Evolutionary conservation across 2,329 filamentous ascomycete genomes (phyloP), one percentile per base, ranked within the genome.

Genomic region (Verticillium zaregamsianum): DNA sequence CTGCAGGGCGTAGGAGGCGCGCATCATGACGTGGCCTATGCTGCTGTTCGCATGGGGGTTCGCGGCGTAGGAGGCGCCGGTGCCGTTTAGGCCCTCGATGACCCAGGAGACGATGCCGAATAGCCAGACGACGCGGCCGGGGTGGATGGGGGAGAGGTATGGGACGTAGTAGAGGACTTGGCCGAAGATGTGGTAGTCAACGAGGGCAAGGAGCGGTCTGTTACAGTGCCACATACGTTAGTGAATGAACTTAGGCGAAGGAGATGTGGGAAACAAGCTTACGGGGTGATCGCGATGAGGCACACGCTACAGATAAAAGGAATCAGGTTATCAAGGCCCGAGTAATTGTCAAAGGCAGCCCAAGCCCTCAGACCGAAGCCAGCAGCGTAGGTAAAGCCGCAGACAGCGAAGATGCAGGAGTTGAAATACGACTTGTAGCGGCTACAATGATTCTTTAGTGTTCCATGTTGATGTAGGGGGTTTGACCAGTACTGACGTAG

Each of bases 101-200:
- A 82, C 20, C 0, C 64, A 67, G 62, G 79, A 79, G 3, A 85
- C 68, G 3, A 70, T 72, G 14, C 79, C 79, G 62, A 86, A 85
- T 3, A 74, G 80, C 3, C 72, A 68, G 14, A 83, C 67, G 31
- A 84, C 79, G 20, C 73, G 73, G 61, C 73, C 73, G 0, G 81
- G 77, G 17, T 79, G 75, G n/a, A 85, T 69, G 0, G 86, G 86
- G 0, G 86, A 77, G 59, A 82, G 77, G 68, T 86, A 83, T 0
- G 87, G 87, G 2, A 88, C 78, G 71, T 89, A 90, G 73, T 82
- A 83, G 31, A 90, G 77, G 12, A 87, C 76, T 2, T 86, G 82
- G 3, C 82, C 83, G 59, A 90, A 82, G 63, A 88, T 78, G 67
- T 87, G 82, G 72, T 89, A 90, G 73, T 89, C 88, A 62, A 82